These are phyloP conservation scores for Penicillium maclennaniae DNA, from an alignment of 495 filamentous ascomycete genomes.

Conservation along the genomic window DNA sequence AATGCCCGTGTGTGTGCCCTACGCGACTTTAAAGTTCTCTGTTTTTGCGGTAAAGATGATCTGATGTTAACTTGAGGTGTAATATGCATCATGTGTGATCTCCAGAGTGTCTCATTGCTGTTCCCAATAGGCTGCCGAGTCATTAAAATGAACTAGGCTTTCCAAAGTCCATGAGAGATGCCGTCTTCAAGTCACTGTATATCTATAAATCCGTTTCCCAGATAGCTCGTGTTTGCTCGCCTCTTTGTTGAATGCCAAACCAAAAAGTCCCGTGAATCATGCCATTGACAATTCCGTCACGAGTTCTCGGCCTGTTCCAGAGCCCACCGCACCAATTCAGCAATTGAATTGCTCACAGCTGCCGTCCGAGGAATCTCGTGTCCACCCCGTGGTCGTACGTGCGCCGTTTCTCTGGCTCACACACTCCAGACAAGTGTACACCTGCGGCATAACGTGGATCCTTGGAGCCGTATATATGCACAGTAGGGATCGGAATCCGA, in stretches of 20 bases:
- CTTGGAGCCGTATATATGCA: constrained; percentile 56
- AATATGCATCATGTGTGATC: background rate
- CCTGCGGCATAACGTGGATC: constrained; percentile 55
- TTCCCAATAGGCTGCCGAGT: background rate
- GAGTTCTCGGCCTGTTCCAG: constrained; percentile 9
- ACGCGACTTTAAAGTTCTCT: background rate
- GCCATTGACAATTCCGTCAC: background rate
- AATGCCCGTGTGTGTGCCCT: background rate
- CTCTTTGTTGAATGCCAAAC: background rate
- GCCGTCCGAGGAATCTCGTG: constrained; percentile 51
- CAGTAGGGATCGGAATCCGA: constrained; percentile 54
- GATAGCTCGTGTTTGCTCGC: no score
- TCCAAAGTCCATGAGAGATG: background rate
- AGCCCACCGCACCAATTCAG: constrained; percentile 39
- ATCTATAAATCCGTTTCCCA: background rate
- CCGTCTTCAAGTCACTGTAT: background rate
- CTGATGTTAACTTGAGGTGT: background rate
- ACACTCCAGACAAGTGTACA: constrained; percentile 53
- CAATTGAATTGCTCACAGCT: constrained; percentile 32
- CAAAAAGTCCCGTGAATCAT: background rate
- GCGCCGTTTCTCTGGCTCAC: constrained; percentile 42
- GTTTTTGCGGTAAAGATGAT: background rate
- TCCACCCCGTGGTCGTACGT: constrained; percentile 53
- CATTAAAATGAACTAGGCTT: background rate
- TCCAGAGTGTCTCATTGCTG: background rate